phyloP scores from a whole-genome alignment of 352 stramenopile genomes.

The Phytophthora sp. region DNA sequence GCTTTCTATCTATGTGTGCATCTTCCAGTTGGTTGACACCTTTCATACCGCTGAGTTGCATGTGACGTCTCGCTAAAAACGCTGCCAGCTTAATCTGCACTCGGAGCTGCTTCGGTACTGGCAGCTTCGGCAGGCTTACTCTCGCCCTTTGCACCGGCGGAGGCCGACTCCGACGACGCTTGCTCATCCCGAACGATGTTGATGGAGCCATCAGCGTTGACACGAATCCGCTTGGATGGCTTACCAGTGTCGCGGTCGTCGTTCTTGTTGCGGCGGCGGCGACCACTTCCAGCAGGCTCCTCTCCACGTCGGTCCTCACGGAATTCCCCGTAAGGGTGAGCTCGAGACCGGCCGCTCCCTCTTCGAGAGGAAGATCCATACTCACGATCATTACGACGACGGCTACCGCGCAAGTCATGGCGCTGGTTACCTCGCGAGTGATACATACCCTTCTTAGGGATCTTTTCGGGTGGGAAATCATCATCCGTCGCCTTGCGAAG shows the following conservation, averaged over 20 bases:
- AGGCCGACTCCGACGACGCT: not conserved
- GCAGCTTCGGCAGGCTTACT: constrained; percentile 14
- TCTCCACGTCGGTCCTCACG: constrained; percentile 40
- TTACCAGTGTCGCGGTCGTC: constrained; percentile 46
- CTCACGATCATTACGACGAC: constrained; percentile 31
- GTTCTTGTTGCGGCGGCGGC: constrained; percentile 31
- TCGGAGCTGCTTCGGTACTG: constrained; percentile 25
- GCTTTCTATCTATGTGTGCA: constrained; percentile 15
- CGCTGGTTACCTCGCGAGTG: constrained; percentile 55
- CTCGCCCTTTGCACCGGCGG: constrained; percentile 1
- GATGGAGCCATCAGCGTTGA: constrained; percentile 71
- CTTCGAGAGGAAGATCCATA: constrained; percentile 41
- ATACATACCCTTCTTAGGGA: constrained; percentile 65
- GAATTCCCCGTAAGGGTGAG: constrained; percentile 53
- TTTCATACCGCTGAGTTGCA: constrained; percentile 9
- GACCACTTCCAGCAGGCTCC: constrained; percentile 14
- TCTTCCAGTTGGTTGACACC: constrained; percentile 11
- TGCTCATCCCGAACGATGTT: constrained; percentile 51
- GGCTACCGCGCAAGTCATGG: constrained; percentile 18
- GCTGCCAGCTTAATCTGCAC: constrained; percentile 22
- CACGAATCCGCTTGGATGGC: constrained; percentile 56
- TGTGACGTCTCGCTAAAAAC: constrained; percentile 4
- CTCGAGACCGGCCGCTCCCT: constrained; percentile 20
- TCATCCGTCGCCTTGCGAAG: constrained; percentile 74
- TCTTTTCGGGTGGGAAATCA: constrained; percentile 84